phyloP scores from a whole-genome alignment of 129 eudicot genomes.

The Flaveria bidentis region DNA sequence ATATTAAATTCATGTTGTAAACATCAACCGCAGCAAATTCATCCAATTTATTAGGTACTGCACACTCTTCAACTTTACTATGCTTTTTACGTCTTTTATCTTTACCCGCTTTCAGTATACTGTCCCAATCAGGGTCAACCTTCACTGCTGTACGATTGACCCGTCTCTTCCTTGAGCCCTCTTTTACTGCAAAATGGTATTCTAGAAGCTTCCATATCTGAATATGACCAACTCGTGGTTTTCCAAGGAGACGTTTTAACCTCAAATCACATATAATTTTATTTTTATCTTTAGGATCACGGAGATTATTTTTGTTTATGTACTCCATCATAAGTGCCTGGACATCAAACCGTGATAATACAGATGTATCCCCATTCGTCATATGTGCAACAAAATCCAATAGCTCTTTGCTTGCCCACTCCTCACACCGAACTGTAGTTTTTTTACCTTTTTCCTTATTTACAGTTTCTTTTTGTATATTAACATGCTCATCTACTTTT shows the following conservation, averaged over 20 bases:
- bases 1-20: constrained; percentile 79
- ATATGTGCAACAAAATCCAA: constrained; percentile 82
- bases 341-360: constrained; percentile 71
- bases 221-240: constrained; percentile 62
- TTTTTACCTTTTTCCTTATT: constrained; percentile 29
- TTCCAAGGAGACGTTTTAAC: constrained; percentile 66
- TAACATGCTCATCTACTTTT: constrained; percentile 40
- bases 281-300: constrained; percentile 67
- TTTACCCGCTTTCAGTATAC: constrained; percentile 31
- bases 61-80: constrained; percentile 54
- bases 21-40: constrained; percentile 91
- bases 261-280: constrained; percentile 84
- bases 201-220: constrained; percentile 90
- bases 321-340: constrained; percentile 75
- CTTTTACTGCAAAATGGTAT: constrained; percentile 56
- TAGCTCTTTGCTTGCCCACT: constrained; percentile 87
- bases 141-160: constrained; percentile 38
- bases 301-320: constrained; percentile 68
- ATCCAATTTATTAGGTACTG: constrained; percentile 53
- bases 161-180: constrained; percentile 44
- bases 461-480: constrained; percentile 36
- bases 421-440: constrained; percentile 27
- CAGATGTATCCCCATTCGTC: constrained; percentile 71
- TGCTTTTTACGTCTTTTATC: constrained; percentile 61
- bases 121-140: constrained; percentile 45